A percentile compares a stretch with the other conserved stretches of the same genome.
Conservation (phyloP, 2,329 filamentous ascomycete species). For the Ceratocystiopsis minuta region DNA sequence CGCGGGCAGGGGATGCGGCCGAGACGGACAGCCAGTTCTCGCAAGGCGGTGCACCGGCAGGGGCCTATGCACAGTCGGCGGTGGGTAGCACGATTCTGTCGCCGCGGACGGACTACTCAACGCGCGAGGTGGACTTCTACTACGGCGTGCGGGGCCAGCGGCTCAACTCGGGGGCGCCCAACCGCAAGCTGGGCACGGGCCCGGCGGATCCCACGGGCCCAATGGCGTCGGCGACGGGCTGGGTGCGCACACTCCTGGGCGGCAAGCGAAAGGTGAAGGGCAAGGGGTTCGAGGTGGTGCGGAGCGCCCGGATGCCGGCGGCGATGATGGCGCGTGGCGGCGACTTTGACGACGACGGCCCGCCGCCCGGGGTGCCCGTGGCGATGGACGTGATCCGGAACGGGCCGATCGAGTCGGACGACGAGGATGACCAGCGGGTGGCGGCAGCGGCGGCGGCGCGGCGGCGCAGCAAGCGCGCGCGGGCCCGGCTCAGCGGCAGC, state of each 20-base stretch:
- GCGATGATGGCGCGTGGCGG: slow-evolving; percentile 42
- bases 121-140: slow-evolving; percentile 91
- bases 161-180: slow-evolving; percentile 62
- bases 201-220: slow-evolving; percentile 88
- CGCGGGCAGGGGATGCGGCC: slow-evolving; percentile 18
- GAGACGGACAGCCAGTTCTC: slow-evolving; percentile 25
- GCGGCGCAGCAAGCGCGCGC: too few relatives aligned
- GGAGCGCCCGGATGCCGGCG: slow-evolving; percentile 72
- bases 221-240: slow-evolving; percentile 74
- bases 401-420: slow-evolving; percentile 47
- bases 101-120: slow-evolving; percentile 68
- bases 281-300: slow-evolving; percentile 92
- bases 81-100: slow-evolving; percentile 22
- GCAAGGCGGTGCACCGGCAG: slow-evolving; percentile 24
- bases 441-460: slow-evolving; percentile 4
- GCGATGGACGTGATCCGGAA: slow-evolving; percentile 41
- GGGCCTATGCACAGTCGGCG: slow-evolving; percentile 19
- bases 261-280: slow-evolving; percentile 85
- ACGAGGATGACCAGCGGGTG: slow-evolving; percentile 25
- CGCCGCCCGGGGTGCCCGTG: slow-evolving; percentile 46
- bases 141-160: slow-evolving; percentile 84
- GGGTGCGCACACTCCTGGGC: slow-evolving; percentile 64
- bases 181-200: slow-evolving; percentile 76
- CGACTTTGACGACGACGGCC: slow-evolving; percentile 47
- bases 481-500: too few relatives aligned